Evolutionary conservation across 768 basidiomycete species (phyloP).

Genomic region (Stropharia rugosoannulata): DNA sequence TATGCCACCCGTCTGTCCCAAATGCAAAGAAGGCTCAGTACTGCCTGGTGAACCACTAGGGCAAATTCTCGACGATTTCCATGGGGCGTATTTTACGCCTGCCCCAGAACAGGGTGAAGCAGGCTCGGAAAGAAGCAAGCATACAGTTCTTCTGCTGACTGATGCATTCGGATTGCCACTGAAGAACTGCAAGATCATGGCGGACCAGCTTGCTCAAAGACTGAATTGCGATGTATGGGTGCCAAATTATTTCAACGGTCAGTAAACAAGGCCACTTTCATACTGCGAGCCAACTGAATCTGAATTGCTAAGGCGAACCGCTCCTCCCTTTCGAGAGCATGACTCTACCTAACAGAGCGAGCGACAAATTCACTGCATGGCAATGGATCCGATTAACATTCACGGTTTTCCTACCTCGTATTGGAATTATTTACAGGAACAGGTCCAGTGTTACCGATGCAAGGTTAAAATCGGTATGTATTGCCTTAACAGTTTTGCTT

Average conservation of each 20-base stretch:
- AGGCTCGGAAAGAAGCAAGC: conserved; percentile 21
- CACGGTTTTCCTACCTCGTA: conserved; percentile 16
- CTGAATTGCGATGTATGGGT: conserved; percentile 62
- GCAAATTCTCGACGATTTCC: conserved; percentile 29
- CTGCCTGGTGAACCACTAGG: conserved; percentile 49
- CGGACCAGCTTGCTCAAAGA: conserved; percentile 47
- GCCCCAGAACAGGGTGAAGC: conserved; percentile 6
- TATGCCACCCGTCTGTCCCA: conserved; percentile 18
- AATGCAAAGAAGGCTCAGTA: conserved; percentile 41
- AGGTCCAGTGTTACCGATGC: conserved; percentile 30
- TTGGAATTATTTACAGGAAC: conserved; percentile 29
- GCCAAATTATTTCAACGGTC: conserved; percentile 60
- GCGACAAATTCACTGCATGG: conserved; percentile 28
- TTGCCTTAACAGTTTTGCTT: neutral
- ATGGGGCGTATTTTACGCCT: conserved; percentile 43
- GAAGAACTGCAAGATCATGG: conserved; percentile 54
- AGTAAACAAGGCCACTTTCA: conserved; percentile 4
- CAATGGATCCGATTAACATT: conserved; percentile 27
- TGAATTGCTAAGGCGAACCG: conserved; percentile 24
- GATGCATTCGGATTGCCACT: conserved; percentile 57
- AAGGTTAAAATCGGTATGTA: conserved; percentile 29
- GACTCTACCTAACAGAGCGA: conserved; percentile 28
- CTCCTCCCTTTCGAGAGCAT: conserved; percentile 24
- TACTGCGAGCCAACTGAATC: neutral
- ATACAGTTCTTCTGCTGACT: conserved; percentile 51